Evolutionary conservation across 1,139 yeast genomes (phyloP), one percentile per base, ranked within the genome.

Genomic region (Candida glucosophila): DNA sequence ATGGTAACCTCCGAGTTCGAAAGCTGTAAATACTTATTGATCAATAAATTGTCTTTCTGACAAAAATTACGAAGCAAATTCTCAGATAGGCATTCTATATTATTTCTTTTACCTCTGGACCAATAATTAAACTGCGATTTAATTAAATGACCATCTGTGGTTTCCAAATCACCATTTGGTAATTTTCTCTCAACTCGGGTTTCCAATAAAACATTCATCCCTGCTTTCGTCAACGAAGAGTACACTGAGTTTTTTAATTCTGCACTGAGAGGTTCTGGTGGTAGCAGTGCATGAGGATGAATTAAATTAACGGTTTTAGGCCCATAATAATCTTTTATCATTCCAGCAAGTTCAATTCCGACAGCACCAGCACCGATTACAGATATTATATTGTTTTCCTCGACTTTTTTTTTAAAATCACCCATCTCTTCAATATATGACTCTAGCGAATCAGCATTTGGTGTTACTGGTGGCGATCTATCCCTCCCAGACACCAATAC

Each of bases 401-500:
- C 40, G 12, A 56, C 40, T 9, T 48, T 44, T 3, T 36, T 33
- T 14, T 39, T 37, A 18, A 56, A 62, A 12, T 44, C 38, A 4
- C 29, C 30, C 67, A 62, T 59, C 33, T 62, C 68, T 11, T 41
- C 36, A 21, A 55, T 22, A 33, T 45, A 62, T 9, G 37, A 36
- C 6, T 45, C 47, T 27, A 33, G 35, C 11, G 55, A 58, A 30
- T 35, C 44, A 1, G 60, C 67, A 15, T 39, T 36, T 1, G 77
- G 77, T 12, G 72, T 68, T 18, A 69, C 60, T 8, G 77, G 78
- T 73, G 73, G 70, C 22, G 49, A 45, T 31, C 77, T 47, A 31
- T 67, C 55, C 40, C 76, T 46, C 1, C 78, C 78, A 3, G 68
- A 47, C 3, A 76, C 73, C 33, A 61, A 41, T 4, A 70, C 49